Conservation (phyloP, 306 rosid genomes). For the Arachis stenosperma region DNA sequence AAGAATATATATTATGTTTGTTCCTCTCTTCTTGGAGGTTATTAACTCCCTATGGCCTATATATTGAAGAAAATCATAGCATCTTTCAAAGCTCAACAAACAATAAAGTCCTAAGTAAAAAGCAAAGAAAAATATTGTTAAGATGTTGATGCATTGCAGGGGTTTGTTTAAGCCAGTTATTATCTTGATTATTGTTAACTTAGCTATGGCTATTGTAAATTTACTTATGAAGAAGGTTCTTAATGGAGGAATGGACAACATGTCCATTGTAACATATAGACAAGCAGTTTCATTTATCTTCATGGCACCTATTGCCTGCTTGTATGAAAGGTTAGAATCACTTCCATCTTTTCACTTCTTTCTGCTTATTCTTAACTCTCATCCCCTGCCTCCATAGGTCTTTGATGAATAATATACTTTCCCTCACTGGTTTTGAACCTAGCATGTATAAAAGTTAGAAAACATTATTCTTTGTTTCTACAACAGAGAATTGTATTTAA, state of each 20-base stretch:
- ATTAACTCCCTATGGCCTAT: slow-evolving; percentile 35
- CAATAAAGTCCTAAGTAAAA: neutral
- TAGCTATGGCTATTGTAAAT: slow-evolving; percentile 72
- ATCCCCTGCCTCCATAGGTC: neutral
- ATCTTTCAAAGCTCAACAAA: slow-evolving; percentile 21
- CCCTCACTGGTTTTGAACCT: no score
- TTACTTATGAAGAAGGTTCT: slow-evolving; percentile 72
- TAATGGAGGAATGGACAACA: slow-evolving; percentile 60
- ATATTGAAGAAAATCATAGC: slow-evolving; percentile 35
- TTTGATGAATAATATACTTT: neutral
- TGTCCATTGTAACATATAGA: slow-evolving; percentile 62
- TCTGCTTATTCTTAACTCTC: slow-evolving; percentile 3
- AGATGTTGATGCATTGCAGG: slow-evolving; percentile 43
- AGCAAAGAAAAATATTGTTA: neutral
- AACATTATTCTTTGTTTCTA: neutral
- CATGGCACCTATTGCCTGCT: slow-evolving; percentile 71
- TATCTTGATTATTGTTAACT: slow-evolving; percentile 63
- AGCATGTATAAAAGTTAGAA: neutral
- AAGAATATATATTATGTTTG: slow-evolving; percentile 40
- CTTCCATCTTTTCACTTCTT: slow-evolving; percentile 6
- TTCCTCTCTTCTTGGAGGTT: slow-evolving; percentile 32
- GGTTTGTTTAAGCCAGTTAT: slow-evolving; percentile 57
- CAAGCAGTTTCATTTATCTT: slow-evolving; percentile 65
- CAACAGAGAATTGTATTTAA: neutral
- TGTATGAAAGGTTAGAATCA: slow-evolving; percentile 62